Evolutionary conservation across 345 rosid genomes (phyloP).

Genomic region (Citrus unshiu): DNA sequence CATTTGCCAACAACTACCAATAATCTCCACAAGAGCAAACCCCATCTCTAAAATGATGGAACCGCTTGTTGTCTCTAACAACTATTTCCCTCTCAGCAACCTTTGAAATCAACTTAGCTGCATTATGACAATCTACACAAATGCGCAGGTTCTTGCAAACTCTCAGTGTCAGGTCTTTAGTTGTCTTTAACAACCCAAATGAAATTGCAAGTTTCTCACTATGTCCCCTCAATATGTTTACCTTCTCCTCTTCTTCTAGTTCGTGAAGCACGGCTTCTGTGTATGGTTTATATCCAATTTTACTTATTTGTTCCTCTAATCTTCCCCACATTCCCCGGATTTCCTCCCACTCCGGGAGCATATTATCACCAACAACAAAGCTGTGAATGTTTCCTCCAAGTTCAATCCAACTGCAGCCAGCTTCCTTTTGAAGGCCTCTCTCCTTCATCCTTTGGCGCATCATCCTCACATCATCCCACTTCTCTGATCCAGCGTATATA

Average conservation of each 20-base stretch:
- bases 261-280: constrained; percentile 55
- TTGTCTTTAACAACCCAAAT: constrained; percentile 52
- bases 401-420: constrained; percentile 76
- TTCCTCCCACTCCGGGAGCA: constrained; percentile 23
- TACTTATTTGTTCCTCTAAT: constrained; percentile 36
- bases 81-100: constrained; percentile 51
- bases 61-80: constrained; percentile 59
- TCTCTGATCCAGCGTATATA: constrained; percentile 49
- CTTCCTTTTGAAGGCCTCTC: constrained; percentile 50
- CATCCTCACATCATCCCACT: constrained; percentile 56
- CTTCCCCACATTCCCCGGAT: constrained; percentile 36
- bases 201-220: constrained; percentile 60
- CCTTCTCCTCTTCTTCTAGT: constrained; percentile 49
- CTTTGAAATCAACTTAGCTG: constrained; percentile 51
- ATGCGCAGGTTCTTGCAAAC: constrained; percentile 59
- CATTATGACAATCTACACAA: constrained; percentile 65
- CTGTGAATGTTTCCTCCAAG: constrained; percentile 46
- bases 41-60: constrained; percentile 66
- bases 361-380: constrained; percentile 44
- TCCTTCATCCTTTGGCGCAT: constrained; percentile 55
- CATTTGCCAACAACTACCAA: constrained; percentile 21
- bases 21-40: constrained; percentile 44
- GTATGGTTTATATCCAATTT: constrained; percentile 50
- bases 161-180: constrained; percentile 42
- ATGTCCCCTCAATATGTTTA: constrained; percentile 39